Conservation (phyloP, 129 eudicot genomes). For the Saposhnikovia divaricata region DNA sequence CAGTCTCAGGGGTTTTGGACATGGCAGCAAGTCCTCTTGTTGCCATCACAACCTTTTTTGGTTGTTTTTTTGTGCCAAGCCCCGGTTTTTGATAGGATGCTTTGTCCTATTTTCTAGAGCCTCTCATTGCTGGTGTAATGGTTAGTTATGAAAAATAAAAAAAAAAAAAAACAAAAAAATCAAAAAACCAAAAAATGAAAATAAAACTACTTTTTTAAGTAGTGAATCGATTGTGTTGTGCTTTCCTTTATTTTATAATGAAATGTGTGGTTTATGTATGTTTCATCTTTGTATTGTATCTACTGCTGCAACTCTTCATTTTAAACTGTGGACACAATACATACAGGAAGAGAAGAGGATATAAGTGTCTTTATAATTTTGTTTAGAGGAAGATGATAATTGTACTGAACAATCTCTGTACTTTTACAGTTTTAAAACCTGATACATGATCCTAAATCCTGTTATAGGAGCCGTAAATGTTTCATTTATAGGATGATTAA, state of each 20-base stretch:
- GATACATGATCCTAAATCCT: no score
- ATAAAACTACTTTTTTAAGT: conserved; percentile 15
- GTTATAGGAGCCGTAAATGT: no score
- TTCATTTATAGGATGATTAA: no score
- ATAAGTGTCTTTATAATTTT: no score
- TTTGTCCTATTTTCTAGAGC: conserved; percentile 40
- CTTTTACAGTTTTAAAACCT: no score
- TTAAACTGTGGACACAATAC: neutral
- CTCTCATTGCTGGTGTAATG: conserved; percentile 30
- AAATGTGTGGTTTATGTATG: neutral
- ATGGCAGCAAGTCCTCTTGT: conserved; percentile 8
- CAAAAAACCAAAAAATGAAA: neutral
- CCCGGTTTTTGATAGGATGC: conserved; percentile 8
- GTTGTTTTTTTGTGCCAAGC: neutral
- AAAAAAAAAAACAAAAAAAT: neutral
- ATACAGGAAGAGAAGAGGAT: no score
- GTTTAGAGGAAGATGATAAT: no score
- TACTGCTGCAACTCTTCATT: neutral
- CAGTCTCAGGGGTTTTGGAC: conserved; percentile 1
- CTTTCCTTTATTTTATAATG: conserved; percentile 3
- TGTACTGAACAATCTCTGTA: neutral
- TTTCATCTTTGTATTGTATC: neutral
- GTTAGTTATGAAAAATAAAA: conserved; percentile 24
- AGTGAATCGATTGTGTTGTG: conserved; percentile 7
- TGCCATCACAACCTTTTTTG: conserved; percentile 19